Evolutionary conservation across 768 basidiomycete species (phyloP), one percentile per base, ranked within the genome.

Genomic region (Calocybe indica): DNA sequence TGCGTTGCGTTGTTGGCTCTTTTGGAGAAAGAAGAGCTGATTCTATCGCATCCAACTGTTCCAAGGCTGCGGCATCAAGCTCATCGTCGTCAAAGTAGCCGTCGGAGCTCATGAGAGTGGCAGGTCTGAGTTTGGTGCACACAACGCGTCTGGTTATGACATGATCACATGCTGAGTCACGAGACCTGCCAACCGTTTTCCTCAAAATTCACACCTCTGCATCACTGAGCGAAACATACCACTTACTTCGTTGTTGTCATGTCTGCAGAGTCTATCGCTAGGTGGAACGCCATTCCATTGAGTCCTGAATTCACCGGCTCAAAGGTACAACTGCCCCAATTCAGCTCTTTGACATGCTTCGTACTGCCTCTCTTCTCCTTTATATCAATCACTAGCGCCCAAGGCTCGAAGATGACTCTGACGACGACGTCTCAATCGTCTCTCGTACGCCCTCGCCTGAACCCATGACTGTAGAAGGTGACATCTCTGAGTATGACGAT

Each of bases 381-480:
- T 64, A 66, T 69, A 69, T 67, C 61, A 57, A 63, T 61, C 60
- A 70, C 73, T 75, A 90, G 88, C 85, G 85, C 62, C 61, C 75
- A 62, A 77, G 80, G 62, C 65, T 68, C 12, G 78, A 81, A 37
- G 75, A 74, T 41, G 77, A 75, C 52, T 76, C 78, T 45, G 85
- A 86, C 46, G 86, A 88, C 59, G 67, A 85, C 55, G 64, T 88
- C 40, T 88, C 87, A 13, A 65, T 91, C 41, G 73, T 81, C 52
- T 92, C 90, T 50, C 79, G 85, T 33, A 76, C 83, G 0, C 87
- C 89, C 7, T 91, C 89, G n/a, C 88, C 89, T 1, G 53, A 58
- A 1, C 68, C 74, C 3, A 72, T 77, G 52, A 56, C 62, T 29
- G 80, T 78, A 76, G 79, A 85, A 48, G 47, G 47, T n/a, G 61